phyloP scores from a whole-genome alignment of 169 alveolate species.

The Amoebophrya sp. region DNA sequence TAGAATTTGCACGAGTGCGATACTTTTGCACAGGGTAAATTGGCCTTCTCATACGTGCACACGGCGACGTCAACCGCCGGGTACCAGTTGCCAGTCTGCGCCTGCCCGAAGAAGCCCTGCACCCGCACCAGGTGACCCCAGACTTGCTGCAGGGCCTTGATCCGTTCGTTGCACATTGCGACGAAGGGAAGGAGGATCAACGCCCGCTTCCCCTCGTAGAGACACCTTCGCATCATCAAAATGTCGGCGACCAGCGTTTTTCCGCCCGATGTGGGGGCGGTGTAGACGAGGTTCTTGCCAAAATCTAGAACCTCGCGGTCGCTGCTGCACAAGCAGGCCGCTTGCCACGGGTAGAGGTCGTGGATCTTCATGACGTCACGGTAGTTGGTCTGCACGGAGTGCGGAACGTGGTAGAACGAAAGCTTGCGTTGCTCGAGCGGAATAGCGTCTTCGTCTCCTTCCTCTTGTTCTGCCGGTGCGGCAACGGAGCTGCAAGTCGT shows the following conservation, averaged over 20 bases:
- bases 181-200: slow-evolving; percentile 46
- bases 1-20: no score
- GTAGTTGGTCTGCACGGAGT: not conserved
- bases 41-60: slow-evolving; percentile 55
- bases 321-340: not conserved
- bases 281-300: slow-evolving; percentile 48
- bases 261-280: slow-evolving; percentile 70
- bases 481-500: no score
- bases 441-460: not conserved
- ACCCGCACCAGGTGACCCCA: slow-evolving; percentile 31
- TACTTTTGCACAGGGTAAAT: no score
- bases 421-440: not conserved
- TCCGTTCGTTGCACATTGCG: slow-evolving; percentile 27
- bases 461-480: no score
- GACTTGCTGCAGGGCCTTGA: not conserved
- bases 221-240: slow-evolving; percentile 50
- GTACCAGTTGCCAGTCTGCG: not conserved
- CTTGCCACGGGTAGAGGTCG: slow-evolving; percentile 22
- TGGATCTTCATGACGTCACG: not conserved
- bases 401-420: not conserved
- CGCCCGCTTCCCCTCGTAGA: slow-evolving; percentile 48
- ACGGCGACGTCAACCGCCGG: slow-evolving; percentile 24
- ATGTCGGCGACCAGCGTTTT: slow-evolving; percentile 63
- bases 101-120: not conserved
- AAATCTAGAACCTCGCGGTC: not conserved